Conservation (phyloP, 2,329 filamentous ascomycete genomes). For the Didymella keratinophila region DNA sequence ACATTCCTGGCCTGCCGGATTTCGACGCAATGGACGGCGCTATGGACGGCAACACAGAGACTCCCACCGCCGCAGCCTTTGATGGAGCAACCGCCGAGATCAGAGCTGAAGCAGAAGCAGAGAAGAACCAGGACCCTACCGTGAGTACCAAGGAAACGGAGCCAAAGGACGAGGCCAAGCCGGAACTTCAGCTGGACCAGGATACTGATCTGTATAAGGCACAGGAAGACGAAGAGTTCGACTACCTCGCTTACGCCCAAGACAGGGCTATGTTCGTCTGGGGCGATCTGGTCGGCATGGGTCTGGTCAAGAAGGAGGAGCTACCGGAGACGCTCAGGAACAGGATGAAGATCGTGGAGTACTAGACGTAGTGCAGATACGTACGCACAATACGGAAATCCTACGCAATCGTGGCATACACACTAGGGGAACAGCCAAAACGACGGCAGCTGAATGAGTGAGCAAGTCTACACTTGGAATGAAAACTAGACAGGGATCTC, state of each 20-base stretch:
- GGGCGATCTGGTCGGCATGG: constrained; percentile 83
- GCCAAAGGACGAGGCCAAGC: constrained; percentile 33
- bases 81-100: constrained; percentile 39
- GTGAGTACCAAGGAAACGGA: constrained; percentile 37
- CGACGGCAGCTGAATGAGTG: neutral
- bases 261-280: constrained; percentile 93
- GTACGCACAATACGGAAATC: neutral
- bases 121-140: constrained; percentile 10
- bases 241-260: constrained; percentile 91
- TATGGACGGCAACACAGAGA: constrained; percentile 23
- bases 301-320: constrained; percentile 77
- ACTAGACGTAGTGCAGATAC: constrained; percentile 33
- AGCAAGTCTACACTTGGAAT: neutral
- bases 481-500: neutral
- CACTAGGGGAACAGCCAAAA: neutral
- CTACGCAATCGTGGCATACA: neutral
- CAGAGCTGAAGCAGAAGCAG: constrained; percentile 26
- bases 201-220: constrained; percentile 54
- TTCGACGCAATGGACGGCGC: constrained; percentile 43
- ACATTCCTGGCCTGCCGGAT: constrained; percentile 75
- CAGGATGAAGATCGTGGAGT: constrained; percentile 74
- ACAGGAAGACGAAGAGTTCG: constrained; percentile 75
- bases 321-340: constrained; percentile 72
- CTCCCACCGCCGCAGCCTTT: constrained; percentile 32
- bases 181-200: constrained; percentile 31